Evolutionary conservation across 2,329 filamentous ascomycete genomes (phyloP).

Genomic region (Aspergillus pseudonomiae): DNA sequence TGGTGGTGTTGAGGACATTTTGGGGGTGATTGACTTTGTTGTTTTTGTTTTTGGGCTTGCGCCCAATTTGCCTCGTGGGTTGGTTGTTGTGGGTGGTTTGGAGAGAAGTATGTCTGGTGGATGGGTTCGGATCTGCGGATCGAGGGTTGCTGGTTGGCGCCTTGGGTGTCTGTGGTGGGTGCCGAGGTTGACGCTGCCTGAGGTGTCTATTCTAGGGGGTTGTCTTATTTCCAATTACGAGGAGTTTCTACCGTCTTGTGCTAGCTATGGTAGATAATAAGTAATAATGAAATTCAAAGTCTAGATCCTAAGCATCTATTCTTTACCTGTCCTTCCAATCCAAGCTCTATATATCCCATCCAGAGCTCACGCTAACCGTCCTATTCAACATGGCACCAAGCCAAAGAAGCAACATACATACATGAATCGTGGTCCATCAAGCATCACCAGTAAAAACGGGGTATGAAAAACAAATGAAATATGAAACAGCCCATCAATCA

Average conservation of each 20-base stretch:
- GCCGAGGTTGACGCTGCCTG: neutral
- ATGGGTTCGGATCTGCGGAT: neutral
- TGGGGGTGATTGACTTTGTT: neutral
- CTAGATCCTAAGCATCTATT: slow-evolving; percentile 21
- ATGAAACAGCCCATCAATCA: neutral
- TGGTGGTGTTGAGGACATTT: slow-evolving; percentile 17
- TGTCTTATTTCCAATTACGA: neutral
- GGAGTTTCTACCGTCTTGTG: neutral
- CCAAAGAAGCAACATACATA: slow-evolving; percentile 9
- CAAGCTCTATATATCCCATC: slow-evolving; percentile 9
- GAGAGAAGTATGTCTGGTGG: neutral
- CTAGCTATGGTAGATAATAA: neutral
- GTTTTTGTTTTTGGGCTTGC: neutral
- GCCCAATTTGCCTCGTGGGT: neutral
- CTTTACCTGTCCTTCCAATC: neutral
- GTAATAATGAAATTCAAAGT: slow-evolving; percentile 5
- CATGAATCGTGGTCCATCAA: slow-evolving; percentile 20
- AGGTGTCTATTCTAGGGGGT: neutral
- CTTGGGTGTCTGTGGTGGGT: slow-evolving; percentile 8
- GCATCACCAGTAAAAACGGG: slow-evolving; percentile 10
- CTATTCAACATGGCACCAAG: slow-evolving; percentile 6
- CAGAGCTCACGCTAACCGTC: slow-evolving; percentile 3
- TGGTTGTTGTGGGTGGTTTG: slow-evolving; percentile 1
- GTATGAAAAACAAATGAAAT: slow-evolving; percentile 8
- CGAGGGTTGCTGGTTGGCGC: neutral